Base-by-base conservation (phyloP, 1,139 yeast species). In the Candida sojae region DNA sequence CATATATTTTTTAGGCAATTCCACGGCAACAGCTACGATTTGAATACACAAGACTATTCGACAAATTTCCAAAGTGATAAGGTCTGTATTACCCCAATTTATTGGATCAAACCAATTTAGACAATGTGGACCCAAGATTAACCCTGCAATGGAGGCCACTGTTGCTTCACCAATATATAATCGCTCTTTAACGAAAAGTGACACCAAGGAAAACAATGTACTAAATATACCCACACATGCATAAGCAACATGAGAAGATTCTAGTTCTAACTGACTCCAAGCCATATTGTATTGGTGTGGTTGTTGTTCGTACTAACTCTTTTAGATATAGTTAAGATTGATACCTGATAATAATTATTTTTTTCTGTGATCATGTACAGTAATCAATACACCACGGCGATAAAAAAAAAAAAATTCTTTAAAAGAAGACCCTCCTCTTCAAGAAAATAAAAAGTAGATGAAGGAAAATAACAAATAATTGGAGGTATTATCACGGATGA, bases 11-110 rank as follows among this genome's bases (percentile, higher is more conserved):
- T 89, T 84, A 17, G 99, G 99, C 67, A 93, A 75, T 68, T 93
- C 98, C 37, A 93, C 98, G 1, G 99, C 96, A 42, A 92, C 98
- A 10, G 98, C 98, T 59, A 93, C 96, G 60, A 93, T 93, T 71
- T 93, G 98, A 47, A 93, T 83, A 64, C 96, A 88, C 58, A 93
- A 72, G 10, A 92, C 96, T 25, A 93, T 83, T 53, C 99, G 79
- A 53, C 96, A 86, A 28, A 93, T 78, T 63, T 93, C 99, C 54
- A 93, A 72, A 0, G 99, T 93, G 54, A 93, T 85, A 52, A 79
- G 79, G 62, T 91, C 96, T 3, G 89, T 73, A 61, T 92, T 88
- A 1, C 98, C 98, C 99, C 99, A 93, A 21, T 83, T 74, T 8
- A 83, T 67, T 1, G 99, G 99, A 52, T 86, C 68, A 60, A 93